Base-by-base conservation (phyloP, 345 rosid species). In the Conringia planisiliqua region DNA sequence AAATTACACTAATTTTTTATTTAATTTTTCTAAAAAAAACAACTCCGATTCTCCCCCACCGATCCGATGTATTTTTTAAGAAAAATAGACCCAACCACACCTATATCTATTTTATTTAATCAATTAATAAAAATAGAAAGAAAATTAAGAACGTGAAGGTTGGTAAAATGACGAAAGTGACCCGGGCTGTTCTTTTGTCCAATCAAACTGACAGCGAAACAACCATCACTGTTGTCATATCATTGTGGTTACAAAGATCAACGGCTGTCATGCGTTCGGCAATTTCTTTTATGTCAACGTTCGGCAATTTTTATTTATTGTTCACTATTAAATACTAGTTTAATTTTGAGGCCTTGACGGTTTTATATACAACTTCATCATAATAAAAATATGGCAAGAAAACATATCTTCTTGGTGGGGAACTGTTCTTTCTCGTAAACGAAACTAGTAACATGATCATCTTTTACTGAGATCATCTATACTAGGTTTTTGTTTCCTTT, bases 81-180 rank as follows among this genome's bases (percentile, higher is more conserved):
- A 52, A 3, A 13, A 12, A 39, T 0, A 30, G 33, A 62, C 63
- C 63, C 42, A 42, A 64, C 74, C 56, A 75, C 73, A n/a, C n/a
- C n/a, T n/a, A n/a, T n/a, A n/a, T n/a, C n/a, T n/a, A n/a, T n/a
- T 27, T 52, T 1, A 26, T 6, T 63, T 39, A 0, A 18, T 59
- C 3, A 42, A 9, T 10, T 44, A n/a, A 10, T 24, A 30, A 67
- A 67, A 51, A 50, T 17, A 62, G 14, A 69, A 50, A 47, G 32
- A 1, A 46, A 30, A 38, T 50, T 42, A 61, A 66, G 68, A 76
- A 66, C 68, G 68, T 50, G 56, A 76, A 5, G 30, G 69, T 30
- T 55, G 39, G 33, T 70, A 63, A 16, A 82, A 73, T 71, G 84
- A 78, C 90, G 79, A 44, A 72, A 78, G 14, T 62, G 75, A 69